Evolutionary conservation across 305 asterid genomes (phyloP), one percentile per base, ranked within the genome.

Genomic region (Fraxinus floribunda): DNA sequence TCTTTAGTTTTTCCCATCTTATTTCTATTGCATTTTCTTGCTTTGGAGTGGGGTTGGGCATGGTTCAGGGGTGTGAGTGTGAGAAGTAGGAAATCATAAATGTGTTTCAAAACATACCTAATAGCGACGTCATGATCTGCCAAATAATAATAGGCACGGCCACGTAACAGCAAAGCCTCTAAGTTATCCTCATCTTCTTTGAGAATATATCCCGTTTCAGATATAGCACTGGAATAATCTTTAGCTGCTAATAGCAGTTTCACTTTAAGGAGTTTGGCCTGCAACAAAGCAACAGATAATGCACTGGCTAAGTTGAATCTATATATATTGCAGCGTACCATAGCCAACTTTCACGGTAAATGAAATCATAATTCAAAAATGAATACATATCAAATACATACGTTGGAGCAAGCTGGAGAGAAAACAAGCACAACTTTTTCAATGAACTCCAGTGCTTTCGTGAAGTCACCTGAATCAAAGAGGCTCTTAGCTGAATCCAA

Each of bases 81-180:
- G 82, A 76, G 80, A 10, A 2, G 34, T 13, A 29, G 73, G 75
- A 81, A 57, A 77, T 32, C 26, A 6, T 76, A 24, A 49, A 84
- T 52, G 68, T 64, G 75, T 71, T 77, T 74, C 24, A 26, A 26
- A 77, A 82, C 94, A 26, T 84, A 94, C 98, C 97, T 90, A 68
- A 82, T 81, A 78, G 99, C 94, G 79, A 95, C 94, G 86, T 95
- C 99, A 85, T 95, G 99, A 89, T 95, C 99, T n/a, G 95, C 99
- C 80, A 95, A 89, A 87, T 95, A 95, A 87, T 94, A 95, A 85
- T 95, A 95, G 71, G 99, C 97, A 85, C 97, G 96, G 22, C 99
- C 99, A 77, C 98, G 97, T 81, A 94, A 90, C 38, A 95, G 91
- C 87, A 95, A 90, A 38, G 97, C 99, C 44, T 94, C 97, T 60